Evolutionary conservation across 2,329 filamentous ascomycete genomes (phyloP).

Genomic region (Fusarium sp.): DNA sequence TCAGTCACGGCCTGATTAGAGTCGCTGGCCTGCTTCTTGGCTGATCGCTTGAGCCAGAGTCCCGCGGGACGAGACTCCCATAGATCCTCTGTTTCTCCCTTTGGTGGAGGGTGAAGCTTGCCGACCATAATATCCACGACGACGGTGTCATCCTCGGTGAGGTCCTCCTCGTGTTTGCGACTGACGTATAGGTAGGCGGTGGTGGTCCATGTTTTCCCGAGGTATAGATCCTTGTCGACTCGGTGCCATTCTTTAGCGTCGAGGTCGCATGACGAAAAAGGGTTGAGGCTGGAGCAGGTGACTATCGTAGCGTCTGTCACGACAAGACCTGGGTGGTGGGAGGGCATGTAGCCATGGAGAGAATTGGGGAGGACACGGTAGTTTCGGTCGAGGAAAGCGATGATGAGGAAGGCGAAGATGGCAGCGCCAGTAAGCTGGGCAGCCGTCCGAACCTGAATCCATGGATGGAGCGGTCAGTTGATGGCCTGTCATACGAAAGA

Average conservation of each 20-base stretch:
- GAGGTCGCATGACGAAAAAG: constrained; percentile 81
- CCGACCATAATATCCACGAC: constrained; percentile 84
- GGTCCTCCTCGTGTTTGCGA: constrained; percentile 87
- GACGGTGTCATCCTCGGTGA: constrained; percentile 79
- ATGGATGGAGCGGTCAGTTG: constrained; percentile 11
- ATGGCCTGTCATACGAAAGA: neutral
- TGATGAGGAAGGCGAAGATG: constrained; percentile 74
- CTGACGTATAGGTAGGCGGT: constrained; percentile 86
- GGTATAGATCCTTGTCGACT: constrained; percentile 89
- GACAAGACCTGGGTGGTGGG: constrained; percentile 85
- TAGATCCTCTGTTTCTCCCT: constrained; percentile 63
- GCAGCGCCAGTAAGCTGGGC: constrained; percentile 79
- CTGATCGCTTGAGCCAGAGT: constrained; percentile 84
- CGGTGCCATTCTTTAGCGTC: constrained; percentile 81
- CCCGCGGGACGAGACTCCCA: constrained; percentile 86
- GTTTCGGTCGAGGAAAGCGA: constrained; percentile 88
- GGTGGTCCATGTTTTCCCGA: constrained; percentile 78
- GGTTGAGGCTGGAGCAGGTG: constrained; percentile 80
- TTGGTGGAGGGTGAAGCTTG: constrained; percentile 72
- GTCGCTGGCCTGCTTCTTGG: constrained; percentile 79
- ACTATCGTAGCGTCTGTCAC: constrained; percentile 87
- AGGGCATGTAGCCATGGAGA: constrained; percentile 88
- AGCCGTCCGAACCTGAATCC: constrained; percentile 71
- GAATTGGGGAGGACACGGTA: constrained; percentile 87
- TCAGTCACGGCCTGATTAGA: constrained; percentile 81